Evolutionary conservation across 805 yeast species (phyloP).

Genomic region (Phaffomyces thermotolerans): DNA sequence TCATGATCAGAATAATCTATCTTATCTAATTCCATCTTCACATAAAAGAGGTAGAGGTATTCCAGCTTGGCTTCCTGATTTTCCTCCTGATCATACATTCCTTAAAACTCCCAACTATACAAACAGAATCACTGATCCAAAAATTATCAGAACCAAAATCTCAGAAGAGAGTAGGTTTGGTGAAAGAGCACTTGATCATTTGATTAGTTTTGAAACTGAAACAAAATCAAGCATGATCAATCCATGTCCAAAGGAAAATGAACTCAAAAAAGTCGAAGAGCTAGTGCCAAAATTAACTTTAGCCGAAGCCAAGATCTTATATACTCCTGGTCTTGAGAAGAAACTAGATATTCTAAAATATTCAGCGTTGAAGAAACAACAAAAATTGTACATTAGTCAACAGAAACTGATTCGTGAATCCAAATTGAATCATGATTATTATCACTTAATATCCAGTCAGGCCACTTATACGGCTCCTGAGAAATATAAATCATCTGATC

Average conservation of each 20-base stretch:
- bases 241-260: background rate
- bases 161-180: conserved; percentile 78
- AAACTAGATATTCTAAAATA: conserved; percentile 51
- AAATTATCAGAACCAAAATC: conserved; percentile 58
- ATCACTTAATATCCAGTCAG: conserved; percentile 4
- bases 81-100: conserved; percentile 94
- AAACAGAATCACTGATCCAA: conserved; percentile 59
- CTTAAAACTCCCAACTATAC: conserved; percentile 66
- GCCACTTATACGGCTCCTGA: conserved; percentile 11
- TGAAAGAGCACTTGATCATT: conserved; percentile 64
- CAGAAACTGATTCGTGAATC: conserved; percentile 7
- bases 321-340: conserved; percentile 15
- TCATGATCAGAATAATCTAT: conserved; percentile 39
- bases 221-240: background rate
- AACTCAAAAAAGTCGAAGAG: conserved; percentile 4
- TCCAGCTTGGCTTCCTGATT: conserved; percentile 74
- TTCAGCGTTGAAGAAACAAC: conserved; percentile 39
- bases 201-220: conserved; percentile 33
- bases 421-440: conserved; percentile 9
- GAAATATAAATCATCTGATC: background rate
- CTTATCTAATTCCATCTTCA: conserved; percentile 49
- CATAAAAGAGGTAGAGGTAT: conserved; percentile 32
- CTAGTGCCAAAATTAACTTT: background rate
- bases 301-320: conserved; percentile 3
- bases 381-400: conserved; percentile 28